Base-by-base conservation (phyloP, 495 filamentous ascomycete genomes). In the Neurospora terricola region DNA sequence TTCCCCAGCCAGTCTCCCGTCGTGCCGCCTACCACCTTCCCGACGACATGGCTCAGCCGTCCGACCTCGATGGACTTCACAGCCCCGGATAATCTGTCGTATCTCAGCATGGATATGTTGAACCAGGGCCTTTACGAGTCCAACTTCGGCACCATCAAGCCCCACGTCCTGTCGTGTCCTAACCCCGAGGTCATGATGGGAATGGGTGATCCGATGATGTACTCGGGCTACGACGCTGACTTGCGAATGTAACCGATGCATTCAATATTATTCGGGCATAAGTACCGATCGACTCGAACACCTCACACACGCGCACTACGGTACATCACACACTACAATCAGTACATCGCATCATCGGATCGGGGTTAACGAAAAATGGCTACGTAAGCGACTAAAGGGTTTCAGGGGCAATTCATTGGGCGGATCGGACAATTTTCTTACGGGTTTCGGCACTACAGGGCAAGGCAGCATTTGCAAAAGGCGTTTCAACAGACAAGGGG, bases 181-280 rank as follows among this genome's bases (percentile, higher is more conserved):
- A 83, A 85, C 71, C 82, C 81, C 9, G 83, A 84, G 70, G 83
- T 85, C 23, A 86, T 86, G 83, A 76, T 85, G 74, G 84, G 84
- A n/a, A 80, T 85, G 73, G 83, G 81, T 21, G 84, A 86, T 68
- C 83, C 84, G 37, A 85, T 86, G 84, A 85, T 86, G 54, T 66
- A 66, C 54, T 66, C 54, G 54, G 54, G 54, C 54, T 66, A 66
- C 54, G 54, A 66, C 54, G 54, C 54, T 34, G 54, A 66, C 27
- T 30, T 66, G 54, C 54, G 54, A 36, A 66, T 66, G 54, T 66
- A 34, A 66, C 5, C 48, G 48, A 59, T 27, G 48, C 42, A 59
- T 59, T 21, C 42, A 3, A 12, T 16, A 36, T 16, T 8, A 34
- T 16, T 34, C 7, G 14, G 54, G 27, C 54, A 18, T 34, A 18